phyloP scores from a whole-genome alignment of 2,329 filamentous ascomycete species.

The Ambrosiella cleistominuta region DNA sequence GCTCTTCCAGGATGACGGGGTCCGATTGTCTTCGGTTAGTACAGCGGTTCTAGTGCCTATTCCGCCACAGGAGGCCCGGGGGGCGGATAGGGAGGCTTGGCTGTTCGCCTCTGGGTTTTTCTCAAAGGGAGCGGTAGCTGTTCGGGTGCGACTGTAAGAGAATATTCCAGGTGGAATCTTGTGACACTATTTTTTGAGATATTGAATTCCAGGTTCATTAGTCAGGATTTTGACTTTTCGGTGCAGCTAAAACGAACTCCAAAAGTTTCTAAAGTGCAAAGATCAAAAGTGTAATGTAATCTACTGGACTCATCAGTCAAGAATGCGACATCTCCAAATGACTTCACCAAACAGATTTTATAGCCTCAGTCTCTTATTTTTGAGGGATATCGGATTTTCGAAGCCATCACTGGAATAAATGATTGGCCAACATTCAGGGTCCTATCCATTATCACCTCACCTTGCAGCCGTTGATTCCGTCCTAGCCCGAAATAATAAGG shows the following conservation, averaged over 20 bases:
- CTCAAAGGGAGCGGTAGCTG: constrained; percentile 30
- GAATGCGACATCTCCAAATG: no score
- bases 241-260: no score
- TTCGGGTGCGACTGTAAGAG: constrained; percentile 30
- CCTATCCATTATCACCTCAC: background rate
- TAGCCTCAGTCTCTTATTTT: no score
- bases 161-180: background rate
- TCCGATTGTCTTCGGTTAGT: constrained; percentile 30
- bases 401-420: background rate
- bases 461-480: background rate
- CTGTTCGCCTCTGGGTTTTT: constrained; percentile 40
- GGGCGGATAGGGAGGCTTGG: constrained; percentile 32
- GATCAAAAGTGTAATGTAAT: no score
- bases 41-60: constrained; percentile 35
- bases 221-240: no score
- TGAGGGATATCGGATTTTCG: background rate
- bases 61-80: constrained; percentile 25
- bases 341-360: no score
- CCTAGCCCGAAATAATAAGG: background rate
- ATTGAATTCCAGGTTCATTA: no score
- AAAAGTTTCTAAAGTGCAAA: no score
- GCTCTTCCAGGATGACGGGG: constrained; percentile 41
- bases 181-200: background rate
- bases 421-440: no score
- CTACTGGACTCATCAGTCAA: no score